Base-by-base conservation (phyloP, 768 basidiomycete species). In the Hydnum rufescens region DNA sequence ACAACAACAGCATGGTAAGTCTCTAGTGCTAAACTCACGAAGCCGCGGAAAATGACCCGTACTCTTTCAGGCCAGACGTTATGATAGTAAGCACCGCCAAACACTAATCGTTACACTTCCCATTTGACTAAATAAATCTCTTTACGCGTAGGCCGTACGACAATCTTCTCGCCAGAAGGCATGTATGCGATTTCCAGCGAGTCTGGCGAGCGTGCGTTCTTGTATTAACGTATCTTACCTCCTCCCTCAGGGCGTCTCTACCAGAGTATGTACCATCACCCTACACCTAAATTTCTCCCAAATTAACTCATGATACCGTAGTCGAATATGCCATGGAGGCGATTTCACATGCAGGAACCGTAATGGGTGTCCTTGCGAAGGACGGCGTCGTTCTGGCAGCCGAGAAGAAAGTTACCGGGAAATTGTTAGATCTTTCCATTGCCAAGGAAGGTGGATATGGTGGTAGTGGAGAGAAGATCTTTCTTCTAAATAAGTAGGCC, bases 251-350 rank as follows among this genome's bases (percentile, higher is more conserved):
- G 90, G 58, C 88, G 93, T 57, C 70, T 99, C 53, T 97, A 93
- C 67, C 93, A 99, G 72, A 90, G 90, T 92, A 62, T 66, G 81
- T 65, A 51, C 56, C 36, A 19, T 22, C 32, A 28, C 26, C 39
- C 46, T 51, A 46, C 44, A 51, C 49, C 36, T 52, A 42, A 32
- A 52, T 58, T 42, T 52, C 28, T n/a, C 34, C 23, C 28, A 39
- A 42, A 29, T 42, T 25, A 25, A 4, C 60, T n/a, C 46, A 16
- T 5, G 4, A 34, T 16, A 32, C 3, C 30, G 3, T 47, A 93
- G 93, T 97, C 71, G 93, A 99, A 70, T 99, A 99, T 75, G 93
- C 93, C 42, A 95, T 97, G 88, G 95, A 97, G 64, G 89, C 90
- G 54, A 96, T 97, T 72, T 95, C 90, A 28, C 84, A 90, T 61